These are phyloP conservation scores for Oryza meyeriana DNA, from an alignment of 176 grass and related monocot genomes.

Conservation along the genomic window DNA sequence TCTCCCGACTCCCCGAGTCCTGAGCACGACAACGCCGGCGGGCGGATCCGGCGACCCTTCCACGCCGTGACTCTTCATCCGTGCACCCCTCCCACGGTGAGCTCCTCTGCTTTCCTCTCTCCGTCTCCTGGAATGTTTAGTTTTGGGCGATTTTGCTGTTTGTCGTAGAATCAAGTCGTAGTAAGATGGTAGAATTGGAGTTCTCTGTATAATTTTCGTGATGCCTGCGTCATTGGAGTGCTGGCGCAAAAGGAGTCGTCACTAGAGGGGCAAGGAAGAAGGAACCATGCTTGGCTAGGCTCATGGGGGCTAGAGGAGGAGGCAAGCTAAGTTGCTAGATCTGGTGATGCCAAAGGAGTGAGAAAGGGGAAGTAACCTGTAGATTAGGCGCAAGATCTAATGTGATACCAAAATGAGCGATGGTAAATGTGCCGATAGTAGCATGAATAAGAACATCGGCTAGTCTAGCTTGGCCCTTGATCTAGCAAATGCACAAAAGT, in stretches of 20 bases:
- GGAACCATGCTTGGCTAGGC: background rate
- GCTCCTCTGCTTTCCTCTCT: background rate
- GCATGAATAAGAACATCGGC: background rate
- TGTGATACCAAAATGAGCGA: background rate
- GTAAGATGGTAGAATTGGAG: background rate
- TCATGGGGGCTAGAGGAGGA: background rate
- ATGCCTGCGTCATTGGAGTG: background rate
- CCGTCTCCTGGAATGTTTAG: background rate
- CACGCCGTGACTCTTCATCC: background rate
- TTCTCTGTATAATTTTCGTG: background rate
- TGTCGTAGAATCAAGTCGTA: background rate
- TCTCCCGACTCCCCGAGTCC: background rate
- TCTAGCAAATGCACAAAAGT: background rate
- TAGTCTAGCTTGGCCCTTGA: background rate
- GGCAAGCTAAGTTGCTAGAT: background rate
- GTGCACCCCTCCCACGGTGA: slow-evolving; percentile 5
- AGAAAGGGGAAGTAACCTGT: background rate
- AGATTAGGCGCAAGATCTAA: background rate
- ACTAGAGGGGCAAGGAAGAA: background rate
- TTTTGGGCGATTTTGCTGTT: background rate
- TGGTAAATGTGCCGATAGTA: background rate
- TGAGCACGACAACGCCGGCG: background rate
- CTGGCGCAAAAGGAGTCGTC: background rate
- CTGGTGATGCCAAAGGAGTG: background rate
- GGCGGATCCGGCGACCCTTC: background rate